Conservation (phyloP, 257 asterid species). For the Solanum infundibuliforme region DNA sequence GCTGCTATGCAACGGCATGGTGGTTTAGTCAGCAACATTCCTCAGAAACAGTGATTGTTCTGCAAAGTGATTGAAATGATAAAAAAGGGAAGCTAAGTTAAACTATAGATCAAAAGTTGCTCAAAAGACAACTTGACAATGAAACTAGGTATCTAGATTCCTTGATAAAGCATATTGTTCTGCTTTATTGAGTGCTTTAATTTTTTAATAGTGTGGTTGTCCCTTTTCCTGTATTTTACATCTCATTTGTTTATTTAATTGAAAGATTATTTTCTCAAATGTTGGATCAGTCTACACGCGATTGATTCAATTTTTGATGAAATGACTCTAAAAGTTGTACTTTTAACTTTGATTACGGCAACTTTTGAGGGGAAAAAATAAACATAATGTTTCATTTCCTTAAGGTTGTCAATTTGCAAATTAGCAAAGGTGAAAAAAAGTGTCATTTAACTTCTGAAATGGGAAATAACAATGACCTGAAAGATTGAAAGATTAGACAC, state of each 20-base stretch:
- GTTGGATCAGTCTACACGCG: background rate
- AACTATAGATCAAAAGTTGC: slow-evolving; percentile 9
- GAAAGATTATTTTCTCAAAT: background rate
- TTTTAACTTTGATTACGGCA: background rate
- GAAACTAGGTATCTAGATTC: slow-evolving; percentile 18
- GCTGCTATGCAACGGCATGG: slow-evolving; percentile 84
- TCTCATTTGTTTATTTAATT: background rate
- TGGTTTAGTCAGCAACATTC: slow-evolving; percentile 15
- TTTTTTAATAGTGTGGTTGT: slow-evolving; percentile 1
- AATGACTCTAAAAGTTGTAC: background rate
- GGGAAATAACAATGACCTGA: background rate
- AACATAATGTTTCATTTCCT: background rate
- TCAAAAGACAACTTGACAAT: slow-evolving; percentile 8
- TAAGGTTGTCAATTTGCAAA: background rate
- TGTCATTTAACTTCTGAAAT: background rate
- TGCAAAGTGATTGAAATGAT: slow-evolving; percentile 8
- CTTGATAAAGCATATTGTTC: slow-evolving; percentile 8
- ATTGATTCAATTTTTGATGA: background rate
- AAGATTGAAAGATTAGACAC: background rate
- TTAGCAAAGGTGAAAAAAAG: background rate
- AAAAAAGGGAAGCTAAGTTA: background rate
- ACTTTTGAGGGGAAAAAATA: background rate
- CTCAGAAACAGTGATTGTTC: slow-evolving; percentile 22
- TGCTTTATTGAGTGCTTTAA: slow-evolving; percentile 20
- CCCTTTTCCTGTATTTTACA: background rate